Conservation (phyloP, 805 yeast species). For the Lipomyces yamadae region DNA sequence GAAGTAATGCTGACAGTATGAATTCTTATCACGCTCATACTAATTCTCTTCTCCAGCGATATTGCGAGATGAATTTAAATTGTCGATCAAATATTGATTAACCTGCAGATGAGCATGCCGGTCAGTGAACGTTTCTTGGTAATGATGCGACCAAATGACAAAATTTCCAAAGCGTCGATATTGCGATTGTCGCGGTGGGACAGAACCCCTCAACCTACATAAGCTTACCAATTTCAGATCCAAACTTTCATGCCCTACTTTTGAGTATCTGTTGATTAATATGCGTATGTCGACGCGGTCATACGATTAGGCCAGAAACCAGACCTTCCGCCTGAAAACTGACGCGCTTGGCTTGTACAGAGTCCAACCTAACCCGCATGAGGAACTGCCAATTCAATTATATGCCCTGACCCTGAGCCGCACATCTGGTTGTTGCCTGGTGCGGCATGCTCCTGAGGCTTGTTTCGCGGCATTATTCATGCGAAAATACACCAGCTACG, state of each 20-base stretch:
- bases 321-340: not conserved
- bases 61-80: not conserved
- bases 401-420: too few relatives aligned
- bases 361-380: too few relatives aligned
- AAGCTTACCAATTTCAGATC: not conserved
- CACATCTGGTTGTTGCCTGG: too few relatives aligned
- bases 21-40: not conserved
- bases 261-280: not conserved
- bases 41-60: not conserved
- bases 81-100: not conserved
- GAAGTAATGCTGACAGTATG: not conserved
- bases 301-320: not conserved
- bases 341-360: not conserved
- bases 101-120: not conserved
- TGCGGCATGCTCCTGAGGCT: too few relatives aligned
- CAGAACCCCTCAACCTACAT: not conserved
- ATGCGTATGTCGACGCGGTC: not conserved
- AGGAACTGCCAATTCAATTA: too few relatives aligned
- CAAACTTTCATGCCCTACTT: not conserved
- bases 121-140: not conserved
- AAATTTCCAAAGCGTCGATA: not conserved
- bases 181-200: not conserved
- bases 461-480: too few relatives aligned
- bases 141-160: too few relatives aligned
- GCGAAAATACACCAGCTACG: too few relatives aligned